Conservation (phyloP, 129 eudicot species). For the Chrysanthemum makinoi region DNA sequence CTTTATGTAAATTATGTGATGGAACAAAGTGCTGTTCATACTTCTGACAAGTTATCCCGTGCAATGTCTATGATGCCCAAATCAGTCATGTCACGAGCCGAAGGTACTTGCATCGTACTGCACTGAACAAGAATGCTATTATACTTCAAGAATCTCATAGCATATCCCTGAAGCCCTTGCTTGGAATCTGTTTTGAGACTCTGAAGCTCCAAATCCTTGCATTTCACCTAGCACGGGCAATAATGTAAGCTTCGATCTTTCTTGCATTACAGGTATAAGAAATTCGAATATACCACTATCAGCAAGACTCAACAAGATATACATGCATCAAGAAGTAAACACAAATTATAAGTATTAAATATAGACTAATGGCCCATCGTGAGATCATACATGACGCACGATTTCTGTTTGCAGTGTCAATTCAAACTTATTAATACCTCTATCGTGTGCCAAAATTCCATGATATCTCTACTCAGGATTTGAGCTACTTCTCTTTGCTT, state of each 20-base stretch:
- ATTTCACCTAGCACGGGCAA: slow-evolving; percentile 41
- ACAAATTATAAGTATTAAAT: slow-evolving; percentile 4
- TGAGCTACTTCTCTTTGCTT: slow-evolving; percentile 58
- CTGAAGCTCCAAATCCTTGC: slow-evolving; percentile 43
- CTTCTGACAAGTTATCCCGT: slow-evolving; percentile 61
- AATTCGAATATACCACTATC: background rate
- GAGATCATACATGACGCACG: slow-evolving; percentile 15
- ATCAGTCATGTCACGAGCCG: slow-evolving; percentile 46
- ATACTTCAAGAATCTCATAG: slow-evolving; percentile 56
- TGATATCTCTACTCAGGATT: slow-evolving; percentile 60
- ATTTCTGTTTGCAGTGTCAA: background rate
- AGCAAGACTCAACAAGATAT: background rate
- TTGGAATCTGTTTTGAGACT: slow-evolving; percentile 28
- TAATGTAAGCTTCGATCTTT: background rate
- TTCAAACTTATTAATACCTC: slow-evolving; percentile 34
- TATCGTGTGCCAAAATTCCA: slow-evolving; percentile 72
- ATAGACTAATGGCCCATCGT: background rate
- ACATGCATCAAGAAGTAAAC: background rate
- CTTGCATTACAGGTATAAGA: background rate
- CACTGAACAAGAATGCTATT: slow-evolving; percentile 33
- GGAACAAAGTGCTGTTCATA: slow-evolving; percentile 27
- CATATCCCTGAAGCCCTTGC: slow-evolving; percentile 58
- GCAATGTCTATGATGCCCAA: slow-evolving; percentile 34
- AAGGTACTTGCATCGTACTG: slow-evolving; percentile 41
- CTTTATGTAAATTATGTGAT: background rate